These are phyloP conservation scores for Citrus unshiu DNA, from an alignment of 345 rosid genomes.

Conservation along the genomic window DNA sequence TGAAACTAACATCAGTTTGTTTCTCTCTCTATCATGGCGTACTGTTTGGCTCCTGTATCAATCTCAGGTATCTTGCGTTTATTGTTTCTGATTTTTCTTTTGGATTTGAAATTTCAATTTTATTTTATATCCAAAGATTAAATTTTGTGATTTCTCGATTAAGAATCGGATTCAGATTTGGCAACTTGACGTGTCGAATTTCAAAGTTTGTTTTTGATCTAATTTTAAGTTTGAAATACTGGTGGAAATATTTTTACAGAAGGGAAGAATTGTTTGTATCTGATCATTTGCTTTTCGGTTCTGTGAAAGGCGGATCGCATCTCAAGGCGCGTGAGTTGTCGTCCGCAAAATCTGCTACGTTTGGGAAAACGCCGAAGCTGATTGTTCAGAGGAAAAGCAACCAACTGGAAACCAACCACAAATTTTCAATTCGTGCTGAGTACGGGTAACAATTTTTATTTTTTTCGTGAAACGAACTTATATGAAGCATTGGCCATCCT, in stretches of 20 bases:
- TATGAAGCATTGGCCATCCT: not conserved
- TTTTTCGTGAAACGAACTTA: not conserved
- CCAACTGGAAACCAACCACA: slow-evolving; percentile 19
- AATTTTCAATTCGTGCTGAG: slow-evolving; percentile 52
- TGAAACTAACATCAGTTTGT: not conserved
- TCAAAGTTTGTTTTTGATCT: not conserved
- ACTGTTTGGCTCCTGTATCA: slow-evolving; percentile 27
- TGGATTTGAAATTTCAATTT: not conserved
- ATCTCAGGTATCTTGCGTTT: slow-evolving; percentile 27
- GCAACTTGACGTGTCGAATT: not conserved
- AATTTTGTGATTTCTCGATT: not conserved
- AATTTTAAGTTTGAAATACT: not conserved
- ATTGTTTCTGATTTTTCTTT: not conserved
- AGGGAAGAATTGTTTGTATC: not conserved
- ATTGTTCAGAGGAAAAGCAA: slow-evolving; percentile 37
- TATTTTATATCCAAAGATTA: not conserved
- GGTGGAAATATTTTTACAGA: not conserved
- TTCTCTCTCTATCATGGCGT: slow-evolving; percentile 22
- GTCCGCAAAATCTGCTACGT: slow-evolving; percentile 36
- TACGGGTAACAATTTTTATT: slow-evolving; percentile 33
- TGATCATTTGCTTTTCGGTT: not conserved
- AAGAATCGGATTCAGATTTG: not conserved
- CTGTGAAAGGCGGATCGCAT: slow-evolving; percentile 38
- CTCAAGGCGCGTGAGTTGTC: slow-evolving; percentile 35
- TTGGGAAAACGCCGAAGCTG: slow-evolving; percentile 36